These are phyloP conservation scores for Lipomyces yarrowii DNA, from an alignment of 1,139 yeast genomes.

Conservation along the genomic window DNA sequence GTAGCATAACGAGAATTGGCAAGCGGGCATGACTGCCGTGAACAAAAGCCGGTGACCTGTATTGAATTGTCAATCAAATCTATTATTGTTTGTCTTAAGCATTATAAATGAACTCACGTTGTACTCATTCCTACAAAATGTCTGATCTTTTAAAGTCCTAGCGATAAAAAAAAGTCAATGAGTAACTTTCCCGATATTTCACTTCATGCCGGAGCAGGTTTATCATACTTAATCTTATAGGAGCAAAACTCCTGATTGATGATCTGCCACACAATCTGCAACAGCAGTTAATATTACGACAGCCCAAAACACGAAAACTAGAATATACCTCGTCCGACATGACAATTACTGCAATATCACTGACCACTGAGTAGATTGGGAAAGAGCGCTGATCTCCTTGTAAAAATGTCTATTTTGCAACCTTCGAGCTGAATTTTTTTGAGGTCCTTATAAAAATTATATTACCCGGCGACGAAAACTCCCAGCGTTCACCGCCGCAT, in stretches of 20 bases:
- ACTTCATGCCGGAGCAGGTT: background rate
- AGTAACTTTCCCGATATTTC: background rate
- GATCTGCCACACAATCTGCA: constrained; percentile 81
- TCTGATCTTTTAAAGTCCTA: constrained; percentile 70
- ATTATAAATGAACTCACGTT: constrained; percentile 52
- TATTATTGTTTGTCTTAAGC: background rate
- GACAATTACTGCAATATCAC: background rate
- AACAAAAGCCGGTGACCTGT: constrained; percentile 73
- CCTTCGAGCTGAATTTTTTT: background rate
- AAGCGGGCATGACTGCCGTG: constrained; percentile 90
- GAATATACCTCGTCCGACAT: constrained; percentile 50
- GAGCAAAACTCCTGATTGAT: constrained; percentile 90
- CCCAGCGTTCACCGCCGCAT: background rate
- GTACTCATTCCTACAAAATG: constrained; percentile 84
- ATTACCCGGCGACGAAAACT: constrained; percentile 2
- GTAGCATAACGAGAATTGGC: constrained; percentile 97
- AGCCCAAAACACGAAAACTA: background rate
- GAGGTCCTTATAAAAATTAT: background rate
- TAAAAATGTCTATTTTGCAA: background rate
- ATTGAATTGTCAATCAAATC: background rate
- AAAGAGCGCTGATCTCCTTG: background rate
- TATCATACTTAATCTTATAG: constrained; percentile 61
- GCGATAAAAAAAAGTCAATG: background rate
- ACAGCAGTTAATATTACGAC: background rate
- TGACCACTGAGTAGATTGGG: background rate